phyloP scores from a whole-genome alignment of 306 rosid genomes.

The Casuarina equisetifolia region DNA sequence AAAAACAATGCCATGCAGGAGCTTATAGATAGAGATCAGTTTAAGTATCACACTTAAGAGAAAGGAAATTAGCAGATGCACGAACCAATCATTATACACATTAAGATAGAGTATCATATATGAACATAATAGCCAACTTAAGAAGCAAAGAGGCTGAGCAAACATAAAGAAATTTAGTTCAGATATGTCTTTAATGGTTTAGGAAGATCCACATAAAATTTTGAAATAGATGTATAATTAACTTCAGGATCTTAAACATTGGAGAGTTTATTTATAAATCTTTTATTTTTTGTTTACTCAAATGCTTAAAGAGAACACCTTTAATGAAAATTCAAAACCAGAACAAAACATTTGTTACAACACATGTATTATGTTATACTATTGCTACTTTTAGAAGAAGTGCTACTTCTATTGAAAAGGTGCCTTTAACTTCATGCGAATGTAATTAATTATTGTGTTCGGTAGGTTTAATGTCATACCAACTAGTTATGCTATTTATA shows the following conservation, averaged over 20 bases:
- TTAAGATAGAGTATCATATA: neutral
- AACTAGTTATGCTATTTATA: no score
- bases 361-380: neutral
- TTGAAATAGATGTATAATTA: neutral
- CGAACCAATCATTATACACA: neutral
- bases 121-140: neutral
- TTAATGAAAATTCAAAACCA: neutral
- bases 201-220: neutral
- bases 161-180: neutral
- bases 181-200: neutral
- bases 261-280: neutral
- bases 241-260: neutral
- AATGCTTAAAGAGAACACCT: neutral
- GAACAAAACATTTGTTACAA: neutral
- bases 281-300: neutral
- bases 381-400: neutral
- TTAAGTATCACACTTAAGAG: neutral
- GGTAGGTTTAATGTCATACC: no score
- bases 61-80: neutral
- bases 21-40: slow-evolving; percentile 28
- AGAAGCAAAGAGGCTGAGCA: neutral
- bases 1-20: slow-evolving; percentile 30
- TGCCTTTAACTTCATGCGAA: no score
- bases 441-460: no score
- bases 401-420: no score